These are phyloP conservation scores for Tolypocladium nubicola DNA, from an alignment of 2,329 filamentous ascomycete species.

Conservation along the genomic window DNA sequence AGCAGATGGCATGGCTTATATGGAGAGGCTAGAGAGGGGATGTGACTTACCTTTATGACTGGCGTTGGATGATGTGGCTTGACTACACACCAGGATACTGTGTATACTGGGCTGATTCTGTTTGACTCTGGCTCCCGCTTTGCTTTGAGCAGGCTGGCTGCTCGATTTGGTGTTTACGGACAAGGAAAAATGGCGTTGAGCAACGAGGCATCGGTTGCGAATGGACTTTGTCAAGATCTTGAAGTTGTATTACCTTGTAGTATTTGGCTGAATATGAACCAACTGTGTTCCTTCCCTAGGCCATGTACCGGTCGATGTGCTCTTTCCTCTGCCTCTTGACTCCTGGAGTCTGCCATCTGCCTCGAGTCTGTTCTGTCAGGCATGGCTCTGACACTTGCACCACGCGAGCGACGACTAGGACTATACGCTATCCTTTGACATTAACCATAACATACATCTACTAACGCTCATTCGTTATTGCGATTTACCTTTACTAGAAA, in stretches of 20 bases:
- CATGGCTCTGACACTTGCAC: neutral
- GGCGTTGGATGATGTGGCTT: neutral
- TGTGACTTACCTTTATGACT: neutral
- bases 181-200: neutral
- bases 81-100: neutral
- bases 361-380: neutral
- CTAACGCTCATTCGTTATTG: neutral
- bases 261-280: neutral
- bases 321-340: neutral
- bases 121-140: neutral
- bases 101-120: neutral
- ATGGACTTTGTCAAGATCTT: neutral
- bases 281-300: neutral
- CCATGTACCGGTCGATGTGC: neutral
- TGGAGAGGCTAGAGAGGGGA: neutral
- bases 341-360: neutral
- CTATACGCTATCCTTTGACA: neutral
- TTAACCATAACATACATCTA: neutral
- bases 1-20: neutral
- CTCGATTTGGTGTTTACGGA: neutral
- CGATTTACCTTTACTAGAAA: no score
- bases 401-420: neutral
- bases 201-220: neutral
- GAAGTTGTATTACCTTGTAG: neutral
- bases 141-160: neutral